Base-by-base conservation (phyloP, 2,329 filamentous ascomycete genomes). In the Fusarium subtropicale region DNA sequence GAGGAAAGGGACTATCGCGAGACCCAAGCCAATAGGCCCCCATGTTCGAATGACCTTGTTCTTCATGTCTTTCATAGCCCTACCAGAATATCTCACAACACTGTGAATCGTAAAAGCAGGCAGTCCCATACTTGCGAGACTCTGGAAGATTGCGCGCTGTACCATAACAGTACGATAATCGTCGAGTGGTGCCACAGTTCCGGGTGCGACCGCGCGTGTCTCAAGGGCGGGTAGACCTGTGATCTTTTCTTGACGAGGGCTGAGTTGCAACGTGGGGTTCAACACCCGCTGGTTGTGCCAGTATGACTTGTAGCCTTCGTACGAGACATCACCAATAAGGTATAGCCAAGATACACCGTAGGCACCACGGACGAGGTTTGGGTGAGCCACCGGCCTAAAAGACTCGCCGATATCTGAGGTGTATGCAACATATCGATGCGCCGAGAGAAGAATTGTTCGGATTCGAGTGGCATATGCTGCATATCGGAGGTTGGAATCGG, bases 281-380 rank as follows among this genome's bases (percentile, higher is more conserved):
- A 94, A 80, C 1, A 88, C 85, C 39, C 87, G 87, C 79, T 96
- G 92, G 77, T 99, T 98, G 59, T 92, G 88, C 79, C 92, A 87
- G 79, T 97, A 98, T 10, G 95, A 91, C 78, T 97, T 97, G 84
- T 97, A 98, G 8, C 96, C 95, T 80, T 99, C 96, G 77, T 97
- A 91, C 34, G 87, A 86, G 48, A 98, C 95, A 76, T 99, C 96
- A 50, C 96, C 95, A 16, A 94, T 80, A 24, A 99, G 87, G 76
- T 99, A 99, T 13, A 92, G 85, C 96, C 96, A 98, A 3, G 93
- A 97, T 42, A 99, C 84, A 50, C 88, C 95, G 77, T 99, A 99
- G 8, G 96, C 96, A 48, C 88, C 84, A 62, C 91, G 88, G 13
- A 99, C 91, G 5, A 97, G 81, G 74, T 86, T 90, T 0, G 94